Conservation (phyloP, 805 yeast species). For the Ogataea pilisensis region DNA sequence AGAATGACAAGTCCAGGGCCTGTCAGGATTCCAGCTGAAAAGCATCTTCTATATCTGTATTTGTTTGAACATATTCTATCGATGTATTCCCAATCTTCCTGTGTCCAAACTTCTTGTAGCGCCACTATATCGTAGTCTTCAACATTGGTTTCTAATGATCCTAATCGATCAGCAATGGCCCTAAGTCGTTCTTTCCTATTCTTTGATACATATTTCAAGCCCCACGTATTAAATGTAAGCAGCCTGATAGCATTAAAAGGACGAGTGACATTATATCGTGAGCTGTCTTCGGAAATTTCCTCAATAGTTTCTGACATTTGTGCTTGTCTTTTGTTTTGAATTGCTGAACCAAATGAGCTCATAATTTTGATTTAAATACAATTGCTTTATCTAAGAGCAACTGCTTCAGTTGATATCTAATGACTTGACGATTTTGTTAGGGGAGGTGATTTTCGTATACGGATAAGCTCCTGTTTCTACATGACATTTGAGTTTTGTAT, state of each 20-base stretch:
- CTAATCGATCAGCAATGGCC: constrained; percentile 70
- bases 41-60: constrained; percentile 66
- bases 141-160: constrained; percentile 25
- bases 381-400: too few species aligned
- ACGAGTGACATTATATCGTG: not conserved
- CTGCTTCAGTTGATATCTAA: too few species aligned
- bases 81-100: constrained; percentile 74
- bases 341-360: constrained; percentile 3
- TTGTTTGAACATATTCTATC: constrained; percentile 37
- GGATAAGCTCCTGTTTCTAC: too few species aligned
- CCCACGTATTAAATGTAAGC: constrained; percentile 83
- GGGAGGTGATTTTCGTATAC: too few species aligned
- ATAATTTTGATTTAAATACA: too few species aligned
- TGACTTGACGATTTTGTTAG: too few species aligned
- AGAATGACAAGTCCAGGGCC: constrained; percentile 92
- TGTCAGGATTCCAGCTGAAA: constrained; percentile 77
- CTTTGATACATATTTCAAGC: constrained; percentile 80
- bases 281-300: constrained; percentile 5
- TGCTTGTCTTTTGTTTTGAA: not conserved
- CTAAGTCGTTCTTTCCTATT: constrained; percentile 56
- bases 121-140: constrained; percentile 77
- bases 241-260: constrained; percentile 36
- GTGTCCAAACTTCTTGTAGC: constrained; percentile 92
- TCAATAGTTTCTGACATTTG: constrained; percentile 3
- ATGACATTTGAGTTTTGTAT: too few species aligned